Conservation (phyloP, 257 asterid genomes). For the Solanum chmielewskii region DNA sequence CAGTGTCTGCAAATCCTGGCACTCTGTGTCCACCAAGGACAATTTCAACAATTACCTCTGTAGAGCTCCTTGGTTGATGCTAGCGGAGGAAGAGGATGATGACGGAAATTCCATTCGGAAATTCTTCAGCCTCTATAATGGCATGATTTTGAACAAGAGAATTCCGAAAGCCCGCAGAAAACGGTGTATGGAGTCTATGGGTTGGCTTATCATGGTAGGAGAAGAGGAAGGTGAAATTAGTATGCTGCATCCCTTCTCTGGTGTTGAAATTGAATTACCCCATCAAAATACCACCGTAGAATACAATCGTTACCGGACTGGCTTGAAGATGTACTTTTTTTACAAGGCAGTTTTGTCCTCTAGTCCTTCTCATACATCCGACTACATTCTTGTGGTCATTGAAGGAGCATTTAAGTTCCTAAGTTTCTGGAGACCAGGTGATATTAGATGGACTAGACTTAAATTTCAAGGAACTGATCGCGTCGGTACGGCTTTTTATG, state of each 20-base stretch:
- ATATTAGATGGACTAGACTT: not conserved
- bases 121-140: not conserved
- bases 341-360: not conserved
- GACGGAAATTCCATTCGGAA: not conserved
- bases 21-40: not conserved
- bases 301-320: not conserved
- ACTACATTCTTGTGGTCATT: not conserved
- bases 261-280: not conserved
- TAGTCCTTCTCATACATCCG: not conserved
- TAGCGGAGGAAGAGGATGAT: not conserved
- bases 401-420: not conserved
- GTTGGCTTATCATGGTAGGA: not conserved
- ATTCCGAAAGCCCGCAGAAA: not conserved
- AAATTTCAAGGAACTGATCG: too few relatives aligned
- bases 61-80: not conserved
- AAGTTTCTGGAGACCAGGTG: not conserved
- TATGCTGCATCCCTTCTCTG: not conserved
- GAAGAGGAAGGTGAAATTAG: not conserved
- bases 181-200: not conserved
- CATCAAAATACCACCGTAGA: not conserved
- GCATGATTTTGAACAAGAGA: not conserved
- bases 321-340: not conserved
- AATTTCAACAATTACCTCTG: not conserved
- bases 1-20: not conserved
- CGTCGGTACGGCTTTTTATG: too few relatives aligned